Evolutionary conservation across 2,329 filamentous ascomycete genomes (phyloP).

Genomic region (Sclerotinia minor): DNA sequence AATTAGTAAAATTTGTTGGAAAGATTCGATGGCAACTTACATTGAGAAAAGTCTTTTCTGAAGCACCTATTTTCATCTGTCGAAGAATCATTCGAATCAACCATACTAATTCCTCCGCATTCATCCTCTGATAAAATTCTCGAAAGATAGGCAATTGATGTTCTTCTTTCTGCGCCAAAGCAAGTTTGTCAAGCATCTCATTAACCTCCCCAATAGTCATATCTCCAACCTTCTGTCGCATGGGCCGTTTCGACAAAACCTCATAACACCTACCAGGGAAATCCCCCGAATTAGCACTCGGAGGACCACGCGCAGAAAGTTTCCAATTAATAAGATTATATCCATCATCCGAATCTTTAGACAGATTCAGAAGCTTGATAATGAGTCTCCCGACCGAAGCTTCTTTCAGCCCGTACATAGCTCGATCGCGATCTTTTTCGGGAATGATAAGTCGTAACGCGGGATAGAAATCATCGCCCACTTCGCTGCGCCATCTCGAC

Average conservation of each 20-base stretch:
- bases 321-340: slow-evolving; percentile 90
- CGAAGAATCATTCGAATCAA: slow-evolving; percentile 89
- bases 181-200: slow-evolving; percentile 74
- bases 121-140: slow-evolving; percentile 87
- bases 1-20: not conserved
- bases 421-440: slow-evolving; percentile 87
- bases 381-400: slow-evolving; percentile 84
- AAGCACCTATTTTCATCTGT: slow-evolving; percentile 72
- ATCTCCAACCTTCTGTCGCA: slow-evolving; percentile 69
- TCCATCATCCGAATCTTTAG: slow-evolving; percentile 85
- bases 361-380: slow-evolving; percentile 90
- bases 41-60: slow-evolving; percentile 84
- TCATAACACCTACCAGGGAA: slow-evolving; percentile 90
- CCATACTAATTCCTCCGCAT: slow-evolving; percentile 91
- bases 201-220: slow-evolving; percentile 93
- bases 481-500: slow-evolving; percentile 79
- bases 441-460: slow-evolving; percentile 88
- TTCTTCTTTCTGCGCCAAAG: slow-evolving; percentile 74
- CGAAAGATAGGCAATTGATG: slow-evolving; percentile 80
- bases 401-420: slow-evolving; percentile 94
- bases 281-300: slow-evolving; percentile 74
- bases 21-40: slow-evolving; percentile 27
- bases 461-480: slow-evolving; percentile 90
- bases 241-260: slow-evolving; percentile 78
- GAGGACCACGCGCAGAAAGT: slow-evolving; percentile 68